These are phyloP conservation scores for Globisporangium uncinulatum DNA, from an alignment of 352 stramenopile species.

Conservation along the genomic window DNA sequence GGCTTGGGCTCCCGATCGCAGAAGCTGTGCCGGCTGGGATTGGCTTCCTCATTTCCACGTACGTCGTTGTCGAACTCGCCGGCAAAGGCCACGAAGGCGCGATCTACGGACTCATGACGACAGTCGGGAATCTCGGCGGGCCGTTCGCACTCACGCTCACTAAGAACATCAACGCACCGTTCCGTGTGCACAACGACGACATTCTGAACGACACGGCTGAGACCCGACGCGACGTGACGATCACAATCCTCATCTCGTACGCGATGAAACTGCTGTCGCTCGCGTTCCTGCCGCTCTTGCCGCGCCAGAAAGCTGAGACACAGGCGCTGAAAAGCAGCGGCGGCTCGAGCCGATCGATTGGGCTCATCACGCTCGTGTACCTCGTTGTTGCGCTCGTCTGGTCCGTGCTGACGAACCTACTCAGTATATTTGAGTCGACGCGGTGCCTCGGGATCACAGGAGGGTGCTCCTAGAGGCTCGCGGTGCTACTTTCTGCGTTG, in stretches of 20 bases:
- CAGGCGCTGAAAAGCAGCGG: slow-evolving; percentile 14
- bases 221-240: neutral
- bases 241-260: neutral
- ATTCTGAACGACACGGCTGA: neutral
- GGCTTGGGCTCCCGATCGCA: slow-evolving; percentile 13
- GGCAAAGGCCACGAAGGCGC: slow-evolving; percentile 37
- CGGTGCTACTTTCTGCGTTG: no score
- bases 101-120: neutral
- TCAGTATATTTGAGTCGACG: slow-evolving; percentile 15
- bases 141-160: no score
- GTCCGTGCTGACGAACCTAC: slow-evolving; percentile 10
- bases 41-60: slow-evolving; percentile 22
- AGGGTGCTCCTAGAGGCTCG: no score
- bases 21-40: slow-evolving; percentile 28
- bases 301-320: slow-evolving; percentile 20
- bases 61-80: slow-evolving; percentile 7
- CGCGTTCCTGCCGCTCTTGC: slow-evolving; percentile 9
- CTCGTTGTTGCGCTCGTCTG: slow-evolving; percentile 1
- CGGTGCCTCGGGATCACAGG: slow-evolving; percentile 10
- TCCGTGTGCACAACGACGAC: neutral
- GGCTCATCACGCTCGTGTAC: slow-evolving; percentile 11
- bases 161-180: slow-evolving; percentile 9
- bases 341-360: slow-evolving; percentile 8
- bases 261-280: neutral
- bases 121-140: no score